phyloP scores from a whole-genome alignment of 2,329 filamentous ascomycete species.

The Myotisia sp. region DNA sequence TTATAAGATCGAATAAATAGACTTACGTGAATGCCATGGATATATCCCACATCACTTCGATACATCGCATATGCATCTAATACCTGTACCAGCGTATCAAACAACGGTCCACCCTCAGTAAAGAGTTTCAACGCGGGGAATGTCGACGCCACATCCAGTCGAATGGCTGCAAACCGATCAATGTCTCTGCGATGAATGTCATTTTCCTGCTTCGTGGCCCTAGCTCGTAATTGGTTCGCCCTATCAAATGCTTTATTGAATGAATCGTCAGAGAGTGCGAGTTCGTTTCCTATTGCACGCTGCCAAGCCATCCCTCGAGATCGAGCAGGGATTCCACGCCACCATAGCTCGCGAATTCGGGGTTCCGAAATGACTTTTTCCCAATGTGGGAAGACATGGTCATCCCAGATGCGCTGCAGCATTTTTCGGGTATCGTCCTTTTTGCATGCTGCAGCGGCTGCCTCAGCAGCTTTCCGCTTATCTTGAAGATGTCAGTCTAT shows the following conservation, averaged over 20 bases:
- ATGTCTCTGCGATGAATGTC: constrained; percentile 32
- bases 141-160: constrained; percentile 38
- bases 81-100: constrained; percentile 43
- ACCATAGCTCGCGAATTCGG: constrained; percentile 48
- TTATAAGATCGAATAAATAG: background rate
- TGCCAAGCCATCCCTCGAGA: constrained; percentile 45
- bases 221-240: constrained; percentile 36
- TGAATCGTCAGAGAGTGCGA: constrained; percentile 41
- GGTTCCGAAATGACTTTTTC: constrained; percentile 40
- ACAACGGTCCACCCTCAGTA: constrained; percentile 38
- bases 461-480: constrained; percentile 35
- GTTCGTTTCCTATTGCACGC: constrained; percentile 47
- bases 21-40: constrained; percentile 43
- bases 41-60: constrained; percentile 47
- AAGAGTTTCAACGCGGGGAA: constrained; percentile 48
- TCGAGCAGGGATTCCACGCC: constrained; percentile 46
- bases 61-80: constrained; percentile 51
- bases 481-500: constrained; percentile 23
- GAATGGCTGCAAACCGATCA: constrained; percentile 41
- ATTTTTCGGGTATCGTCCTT: constrained; percentile 39
- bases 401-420: constrained; percentile 47
- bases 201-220: constrained; percentile 28
- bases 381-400: constrained; percentile 47
- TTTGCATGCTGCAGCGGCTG: constrained; percentile 35
- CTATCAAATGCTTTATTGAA: constrained; percentile 44